phyloP scores from a whole-genome alignment of 2,329 filamentous ascomycete genomes.

The Alternaria infectoria region DNA sequence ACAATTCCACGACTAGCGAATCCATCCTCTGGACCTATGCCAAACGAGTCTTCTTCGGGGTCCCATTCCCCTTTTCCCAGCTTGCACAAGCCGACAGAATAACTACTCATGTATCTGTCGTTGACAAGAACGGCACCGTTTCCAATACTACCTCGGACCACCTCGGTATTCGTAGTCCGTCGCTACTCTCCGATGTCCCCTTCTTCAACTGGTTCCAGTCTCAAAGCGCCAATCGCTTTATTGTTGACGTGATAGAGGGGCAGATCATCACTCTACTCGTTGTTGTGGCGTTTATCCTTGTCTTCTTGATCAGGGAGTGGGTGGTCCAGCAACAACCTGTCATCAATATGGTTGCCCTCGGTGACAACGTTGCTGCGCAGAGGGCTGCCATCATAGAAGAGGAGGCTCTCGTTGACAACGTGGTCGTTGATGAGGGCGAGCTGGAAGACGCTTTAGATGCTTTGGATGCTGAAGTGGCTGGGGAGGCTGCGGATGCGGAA shows the following conservation, averaged over 20 bases:
- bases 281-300: constrained; percentile 92
- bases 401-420: constrained; percentile 21
- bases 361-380: constrained; percentile 37
- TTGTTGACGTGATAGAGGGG: constrained; percentile 87
- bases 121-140: constrained; percentile 28
- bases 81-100: constrained; percentile 24
- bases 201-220: constrained; percentile 61
- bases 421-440: constrained; percentile 13
- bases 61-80: constrained; percentile 30
- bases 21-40: constrained; percentile 55
- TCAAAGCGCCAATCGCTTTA: constrained; percentile 73
- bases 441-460: constrained; percentile 9
- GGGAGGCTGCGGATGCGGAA: neutral
- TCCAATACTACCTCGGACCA: constrained; percentile 37
- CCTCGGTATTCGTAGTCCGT: constrained; percentile 37
- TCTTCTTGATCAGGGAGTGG: constrained; percentile 96
- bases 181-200: constrained; percentile 63
- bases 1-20: constrained; percentile 48
- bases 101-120: constrained; percentile 29
- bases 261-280: constrained; percentile 92
- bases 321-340: constrained; percentile 97
- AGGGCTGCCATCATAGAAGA: constrained; percentile 35
- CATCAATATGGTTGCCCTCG: constrained; percentile 71
- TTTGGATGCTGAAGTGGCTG: constrained; percentile 3
- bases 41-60: constrained; percentile 51